Percentiles rank a stretch among this genome's conserved stretches.
These are phyloP conservation scores for Apiosordaria backusii DNA, from an alignment of 495 filamentous ascomycete genomes.

Conservation along the genomic window DNA sequence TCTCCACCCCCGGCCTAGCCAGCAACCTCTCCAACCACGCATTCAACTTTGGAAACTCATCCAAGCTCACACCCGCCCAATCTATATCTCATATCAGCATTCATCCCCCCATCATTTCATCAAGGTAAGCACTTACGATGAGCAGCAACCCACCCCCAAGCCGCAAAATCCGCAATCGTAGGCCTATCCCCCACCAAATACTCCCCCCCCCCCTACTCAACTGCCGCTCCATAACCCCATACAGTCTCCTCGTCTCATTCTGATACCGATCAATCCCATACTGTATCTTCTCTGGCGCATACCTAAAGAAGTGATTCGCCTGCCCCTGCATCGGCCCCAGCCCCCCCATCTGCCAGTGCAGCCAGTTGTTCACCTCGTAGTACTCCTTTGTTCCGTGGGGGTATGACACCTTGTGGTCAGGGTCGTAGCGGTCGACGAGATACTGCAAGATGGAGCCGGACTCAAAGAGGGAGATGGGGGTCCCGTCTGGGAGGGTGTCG, in stretches of 20 bases:
- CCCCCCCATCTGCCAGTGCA: constrained; percentile 60
- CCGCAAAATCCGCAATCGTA: constrained; percentile 81
- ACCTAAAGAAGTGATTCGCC: constrained; percentile 83
- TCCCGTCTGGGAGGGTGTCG: constrained; percentile 69
- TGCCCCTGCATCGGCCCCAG: constrained; percentile 88
- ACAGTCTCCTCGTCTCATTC: constrained; percentile 77
- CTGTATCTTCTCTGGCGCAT: constrained; percentile 80
- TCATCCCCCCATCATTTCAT: neutral
- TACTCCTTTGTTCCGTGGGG: constrained; percentile 69
- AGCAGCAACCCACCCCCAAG: constrained; percentile 69
- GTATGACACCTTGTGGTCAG: constrained; percentile 79
- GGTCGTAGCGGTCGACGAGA: constrained; percentile 75
- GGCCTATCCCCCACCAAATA: constrained; percentile 77
- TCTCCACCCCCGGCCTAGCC: constrained; percentile 65
- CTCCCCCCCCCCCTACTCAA: constrained; percentile 57
- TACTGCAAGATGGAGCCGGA: constrained; percentile 85
- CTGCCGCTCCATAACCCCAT: constrained; percentile 72
- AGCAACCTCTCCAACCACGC: constrained; percentile 66
- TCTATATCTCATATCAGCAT: constrained; percentile 32
- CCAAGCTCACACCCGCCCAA: constrained; percentile 71
- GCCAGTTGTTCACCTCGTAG: constrained; percentile 78
- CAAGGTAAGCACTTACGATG: constrained; percentile 31
- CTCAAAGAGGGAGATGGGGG: constrained; percentile 75
- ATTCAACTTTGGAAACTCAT: constrained; percentile 68
- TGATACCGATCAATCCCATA: constrained; percentile 83